Evolutionary conservation across 2,329 filamentous ascomycete genomes (phyloP).

Genomic region (Aureobasidium sp.): DNA sequence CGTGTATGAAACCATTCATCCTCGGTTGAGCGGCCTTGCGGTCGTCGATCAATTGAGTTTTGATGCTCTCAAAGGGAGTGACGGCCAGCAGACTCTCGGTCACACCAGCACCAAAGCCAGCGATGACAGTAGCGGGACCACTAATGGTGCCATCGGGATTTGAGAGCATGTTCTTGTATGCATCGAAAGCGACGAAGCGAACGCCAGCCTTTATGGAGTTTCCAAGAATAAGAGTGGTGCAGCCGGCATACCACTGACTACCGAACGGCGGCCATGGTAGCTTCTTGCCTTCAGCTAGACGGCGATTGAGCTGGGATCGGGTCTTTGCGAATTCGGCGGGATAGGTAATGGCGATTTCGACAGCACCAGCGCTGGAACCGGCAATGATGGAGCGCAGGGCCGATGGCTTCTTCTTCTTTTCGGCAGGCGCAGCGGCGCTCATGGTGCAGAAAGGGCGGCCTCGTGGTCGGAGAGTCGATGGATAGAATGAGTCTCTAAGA

Average conservation of each 20-base stretch:
- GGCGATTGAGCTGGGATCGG: slow-evolving; percentile 81
- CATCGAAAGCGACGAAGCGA: slow-evolving; percentile 92
- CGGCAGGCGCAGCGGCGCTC: slow-evolving; percentile 10
- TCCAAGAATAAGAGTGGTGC: slow-evolving; percentile 91
- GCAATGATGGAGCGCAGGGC: slow-evolving; percentile 83
- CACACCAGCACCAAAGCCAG: slow-evolving; percentile 88
- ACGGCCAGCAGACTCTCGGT: slow-evolving; percentile 91
- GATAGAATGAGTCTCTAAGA: not conserved
- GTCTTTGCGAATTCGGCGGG: slow-evolving; percentile 97
- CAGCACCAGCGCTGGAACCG: slow-evolving; percentile 83
- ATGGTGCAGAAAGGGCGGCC: slow-evolving; percentile 3
- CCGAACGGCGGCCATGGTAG: slow-evolving; percentile 93
- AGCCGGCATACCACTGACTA: slow-evolving; percentile 92
- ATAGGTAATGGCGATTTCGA: slow-evolving; percentile 94
- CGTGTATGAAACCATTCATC: slow-evolving; percentile 90
- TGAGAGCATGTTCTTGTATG: slow-evolving; percentile 75
- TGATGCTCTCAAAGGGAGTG: slow-evolving; percentile 96
- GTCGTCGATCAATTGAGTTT: slow-evolving; percentile 97
- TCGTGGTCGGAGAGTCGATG: not conserved
- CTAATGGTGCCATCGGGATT: slow-evolving; percentile 83
- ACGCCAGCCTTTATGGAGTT: slow-evolving; percentile 96
- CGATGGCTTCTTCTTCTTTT: slow-evolving; percentile 51
- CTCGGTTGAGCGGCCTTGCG: slow-evolving; percentile 77
- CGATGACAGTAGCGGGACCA: slow-evolving; percentile 82
- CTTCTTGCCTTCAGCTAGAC: slow-evolving; percentile 72